These are phyloP conservation scores for Botrytis sinoallii DNA, from an alignment of 2,329 filamentous ascomycete genomes.

Conservation along the genomic window DNA sequence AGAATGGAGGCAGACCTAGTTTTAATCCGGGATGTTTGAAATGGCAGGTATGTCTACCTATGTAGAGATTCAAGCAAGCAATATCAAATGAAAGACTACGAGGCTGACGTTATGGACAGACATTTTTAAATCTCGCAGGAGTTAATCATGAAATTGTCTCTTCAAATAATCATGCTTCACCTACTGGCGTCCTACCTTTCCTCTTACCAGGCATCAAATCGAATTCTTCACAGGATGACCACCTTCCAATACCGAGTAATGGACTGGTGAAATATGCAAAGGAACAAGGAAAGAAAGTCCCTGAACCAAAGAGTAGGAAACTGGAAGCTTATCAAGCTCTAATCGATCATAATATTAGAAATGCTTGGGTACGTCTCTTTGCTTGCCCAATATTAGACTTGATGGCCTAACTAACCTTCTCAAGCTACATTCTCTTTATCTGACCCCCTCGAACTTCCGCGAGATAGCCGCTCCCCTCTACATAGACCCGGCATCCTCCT, in stretches of 20 bases:
- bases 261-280: slow-evolving; percentile 69
- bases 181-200: slow-evolving; percentile 84
- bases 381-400: slow-evolving; percentile 1
- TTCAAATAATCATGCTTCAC: slow-evolving; percentile 91
- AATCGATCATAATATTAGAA: slow-evolving; percentile 72
- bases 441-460: slow-evolving; percentile 63
- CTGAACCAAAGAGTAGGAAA: slow-evolving; percentile 47
- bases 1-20: slow-evolving; percentile 59
- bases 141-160: slow-evolving; percentile 64
- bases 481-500: slow-evolving; percentile 61
- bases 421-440: slow-evolving; percentile 79
- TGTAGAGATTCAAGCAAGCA: slow-evolving; percentile 2
- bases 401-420: background rate
- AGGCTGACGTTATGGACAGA: slow-evolving; percentile 48
- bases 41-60: slow-evolving; percentile 72
- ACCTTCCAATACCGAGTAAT: slow-evolving; percentile 54
- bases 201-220: slow-evolving; percentile 56
- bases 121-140: slow-evolving; percentile 75
- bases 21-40: slow-evolving; percentile 93
- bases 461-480: slow-evolving; percentile 70
- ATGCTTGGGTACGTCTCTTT: slow-evolving; percentile 68
- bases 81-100: background rate
- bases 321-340: slow-evolving; percentile 76
- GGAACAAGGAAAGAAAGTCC: slow-evolving; percentile 46
- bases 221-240: slow-evolving; percentile 37